phyloP scores from a whole-genome alignment of 23 red algal species.

The Gracilaria gracilis region DNA sequence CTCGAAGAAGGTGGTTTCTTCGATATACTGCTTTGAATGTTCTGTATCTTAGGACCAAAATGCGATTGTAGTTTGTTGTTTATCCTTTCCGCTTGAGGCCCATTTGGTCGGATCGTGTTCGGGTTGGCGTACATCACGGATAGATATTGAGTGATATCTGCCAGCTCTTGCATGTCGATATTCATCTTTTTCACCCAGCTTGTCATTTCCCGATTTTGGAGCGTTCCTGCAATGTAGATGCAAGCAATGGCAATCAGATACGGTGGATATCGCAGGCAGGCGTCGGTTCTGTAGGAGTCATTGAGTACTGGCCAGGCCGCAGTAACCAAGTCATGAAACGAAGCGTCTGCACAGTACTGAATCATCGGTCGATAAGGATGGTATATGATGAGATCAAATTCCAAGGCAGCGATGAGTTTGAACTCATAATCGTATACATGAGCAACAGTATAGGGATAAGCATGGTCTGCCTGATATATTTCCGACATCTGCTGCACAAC shows the following conservation, averaged over 20 bases:
- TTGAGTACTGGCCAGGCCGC: constrained; percentile 84
- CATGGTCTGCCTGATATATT: constrained; percentile 66
- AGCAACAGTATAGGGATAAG: constrained; percentile 78
- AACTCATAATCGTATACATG: constrained; percentile 83
- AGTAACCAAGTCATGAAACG: constrained; percentile 60
- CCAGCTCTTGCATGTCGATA: constrained; percentile 70
- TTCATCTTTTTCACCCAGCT: constrained; percentile 69
- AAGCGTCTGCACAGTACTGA: constrained; percentile 66
- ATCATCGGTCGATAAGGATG: constrained; percentile 78
- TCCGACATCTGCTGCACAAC: constrained; percentile 66
- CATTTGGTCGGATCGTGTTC: constrained; percentile 40
- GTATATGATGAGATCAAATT: constrained; percentile 88
- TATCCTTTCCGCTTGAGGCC: constrained; percentile 57
- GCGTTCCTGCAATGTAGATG: constrained; percentile 74
- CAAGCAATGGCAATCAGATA: constrained; percentile 75
- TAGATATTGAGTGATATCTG: constrained; percentile 64
- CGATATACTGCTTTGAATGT: constrained; percentile 24
- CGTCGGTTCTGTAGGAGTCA: constrained; percentile 77
- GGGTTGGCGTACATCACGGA: constrained; percentile 64
- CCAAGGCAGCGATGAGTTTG: constrained; percentile 71
- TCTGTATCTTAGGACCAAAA: constrained; percentile 65
- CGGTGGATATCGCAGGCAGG: constrained; percentile 70
- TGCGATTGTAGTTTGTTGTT: constrained; percentile 76
- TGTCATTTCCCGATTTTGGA: constrained; percentile 77
- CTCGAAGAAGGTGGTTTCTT: constrained; percentile 71